Base-by-base conservation (phyloP, 768 basidiomycete species). In the Paxillus ammoniavirescens region DNA sequence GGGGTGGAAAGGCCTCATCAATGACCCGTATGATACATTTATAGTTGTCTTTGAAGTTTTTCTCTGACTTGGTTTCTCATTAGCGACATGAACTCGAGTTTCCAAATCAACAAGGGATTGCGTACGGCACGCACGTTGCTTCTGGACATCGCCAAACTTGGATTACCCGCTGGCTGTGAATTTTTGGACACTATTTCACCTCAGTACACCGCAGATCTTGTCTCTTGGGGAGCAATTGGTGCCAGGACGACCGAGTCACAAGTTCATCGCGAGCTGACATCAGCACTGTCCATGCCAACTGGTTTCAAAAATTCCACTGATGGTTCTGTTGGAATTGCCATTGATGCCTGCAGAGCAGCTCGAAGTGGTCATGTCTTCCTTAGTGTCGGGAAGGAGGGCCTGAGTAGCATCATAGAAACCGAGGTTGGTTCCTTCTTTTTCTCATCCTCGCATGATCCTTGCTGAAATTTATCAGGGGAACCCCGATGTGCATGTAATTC, bases 231-330 rank as follows among this genome's bases (percentile, higher is more conserved):
- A 46, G 96, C 96, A 2, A 98, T 99, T 60, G 97, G 91, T 35
- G 92, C 91, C 12, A 81, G 92, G 13, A 94, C 93, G 12, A 95
- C 94, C 0, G 93, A 96, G 69, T 92, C 89, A 4, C 89, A 96
- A 68, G 91, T 96, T 14, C 93, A 96, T 66, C 86, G 93, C 43
- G 93, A 96, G 71, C 78, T 96, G 14, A 83, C 84, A 9, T 89
- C 86, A 5, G 91, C 86, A 2, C 76, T 96, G n/a, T 92, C 90
- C 14, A 93, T 96, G 90, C 89, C 91, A 3, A 93, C 94, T 5
- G 97, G 97, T 8, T 98, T 99, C 84, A 99, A 99, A 75, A 99
- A 99, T 64, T 91, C 91, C 10, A 98, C 96, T 2, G 97, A 98
- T 62, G 97, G 97, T 37, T 87, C 86, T 28, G 82, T 96, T 41